These are phyloP conservation scores for Daldinia bambusicola DNA, from an alignment of 495 filamentous ascomycete genomes.

Conservation along the genomic window DNA sequence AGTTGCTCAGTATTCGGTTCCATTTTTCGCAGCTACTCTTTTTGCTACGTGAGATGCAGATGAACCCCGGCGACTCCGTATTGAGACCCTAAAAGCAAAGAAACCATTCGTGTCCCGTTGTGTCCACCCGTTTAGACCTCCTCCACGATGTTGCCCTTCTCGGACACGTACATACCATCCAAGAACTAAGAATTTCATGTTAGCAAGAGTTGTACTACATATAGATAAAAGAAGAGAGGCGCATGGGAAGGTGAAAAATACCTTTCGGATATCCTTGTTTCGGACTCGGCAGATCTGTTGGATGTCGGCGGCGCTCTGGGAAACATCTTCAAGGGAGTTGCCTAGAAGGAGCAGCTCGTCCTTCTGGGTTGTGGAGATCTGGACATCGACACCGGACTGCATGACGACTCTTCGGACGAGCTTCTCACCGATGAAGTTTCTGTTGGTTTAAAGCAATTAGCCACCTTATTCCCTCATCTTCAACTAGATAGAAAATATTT, in stretches of 20 bases:
- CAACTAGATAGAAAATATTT: no score
- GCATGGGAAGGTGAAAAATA: conserved; percentile 45
- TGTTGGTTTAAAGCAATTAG: conserved; percentile 49
- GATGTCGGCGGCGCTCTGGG: conserved; percentile 97
- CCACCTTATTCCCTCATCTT: not conserved
- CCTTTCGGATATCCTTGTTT: conserved; percentile 99
- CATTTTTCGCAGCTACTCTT: conserved; percentile 57
- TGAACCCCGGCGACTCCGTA: conserved; percentile 62
- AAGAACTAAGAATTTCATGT: conserved; percentile 77
- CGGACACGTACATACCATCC: conserved; percentile 99
- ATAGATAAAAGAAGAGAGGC: no score
- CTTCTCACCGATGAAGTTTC: conserved; percentile 99
- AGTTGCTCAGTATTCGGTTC: conserved; percentile 53
- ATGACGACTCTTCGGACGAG: conserved; percentile 91
- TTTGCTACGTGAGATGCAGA: conserved; percentile 69
- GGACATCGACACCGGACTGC: conserved; percentile 88
- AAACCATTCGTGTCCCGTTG: conserved; percentile 44
- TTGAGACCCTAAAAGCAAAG: conserved; percentile 57
- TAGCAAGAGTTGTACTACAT: conserved; percentile 38
- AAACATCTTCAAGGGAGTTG: conserved; percentile 96
- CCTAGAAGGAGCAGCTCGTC: conserved; percentile 93
- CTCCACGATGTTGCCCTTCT: conserved; percentile 91
- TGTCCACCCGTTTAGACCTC: conserved; percentile 56
- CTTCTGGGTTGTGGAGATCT: conserved; percentile 90
- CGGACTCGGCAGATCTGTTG: conserved; percentile 98